Conservation (phyloP, 805 yeast species). For the Diddensiella caesifluorescens region DNA sequence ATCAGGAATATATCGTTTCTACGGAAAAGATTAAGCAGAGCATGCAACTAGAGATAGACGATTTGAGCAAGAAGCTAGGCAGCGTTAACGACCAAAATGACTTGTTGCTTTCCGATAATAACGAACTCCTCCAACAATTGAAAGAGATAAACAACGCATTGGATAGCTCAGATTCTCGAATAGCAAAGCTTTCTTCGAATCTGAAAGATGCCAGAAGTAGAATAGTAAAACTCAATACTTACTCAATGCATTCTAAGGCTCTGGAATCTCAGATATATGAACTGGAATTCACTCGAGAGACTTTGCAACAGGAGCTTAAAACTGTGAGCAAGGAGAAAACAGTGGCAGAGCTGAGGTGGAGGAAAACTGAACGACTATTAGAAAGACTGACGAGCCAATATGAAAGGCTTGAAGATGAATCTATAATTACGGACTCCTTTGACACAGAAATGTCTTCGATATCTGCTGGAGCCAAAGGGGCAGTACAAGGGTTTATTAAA, state of each 20-base stretch:
- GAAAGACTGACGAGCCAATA: conserved; percentile 18
- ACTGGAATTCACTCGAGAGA: conserved; percentile 16
- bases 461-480: background rate
- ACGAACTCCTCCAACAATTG: conserved; percentile 15
- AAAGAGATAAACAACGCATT: conserved; percentile 11
- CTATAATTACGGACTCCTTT: conserved; percentile 3
- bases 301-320: conserved; percentile 17
- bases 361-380: conserved; percentile 15
- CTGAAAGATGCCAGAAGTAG: conserved; percentile 13
- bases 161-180: conserved; percentile 12
- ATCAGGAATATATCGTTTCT: conserved; percentile 11
- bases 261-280: conserved; percentile 17
- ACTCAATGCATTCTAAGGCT: conserved; percentile 12
- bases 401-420: conserved; percentile 12
- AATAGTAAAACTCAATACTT: conserved; percentile 14
- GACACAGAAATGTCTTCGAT: conserved; percentile 1
- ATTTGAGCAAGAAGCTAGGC: conserved; percentile 10
- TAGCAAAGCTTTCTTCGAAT: conserved; percentile 11
- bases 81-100: conserved; percentile 10
- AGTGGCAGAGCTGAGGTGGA: conserved; percentile 17
- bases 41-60: conserved; percentile 14
- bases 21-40: conserved; percentile 7
- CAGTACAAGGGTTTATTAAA: conserved; percentile 7
- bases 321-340: conserved; percentile 11
- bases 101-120: conserved; percentile 12